Conservation (phyloP, 345 rosid species). For the thale cress (Arabidopsis thaliana) region TAIR10.1 NC_003076.8:8638001-8638500, state of each 20-base stretch:
- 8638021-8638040: constrained; percentile 93
- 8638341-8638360: constrained; percentile 17
- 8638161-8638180: constrained; percentile 15
- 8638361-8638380: constrained; percentile 16
- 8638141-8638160: constrained; percentile 24
- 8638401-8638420: constrained; percentile 99
- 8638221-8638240: constrained; percentile 8
- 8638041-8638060: constrained; percentile 65
- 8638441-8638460: constrained; percentile 98
- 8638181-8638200: constrained; percentile 19
- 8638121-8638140: constrained; percentile 15
- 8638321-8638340: constrained; percentile 5
- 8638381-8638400: constrained; percentile 76
- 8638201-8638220: background rate
- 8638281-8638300: background rate
- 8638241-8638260: constrained; percentile 16
- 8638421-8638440: constrained; percentile 98
- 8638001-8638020: constrained; percentile 99
- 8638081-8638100: constrained; percentile 21
- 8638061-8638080: constrained; percentile 14
- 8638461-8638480: constrained; percentile 89
- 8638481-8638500: constrained; percentile 99
- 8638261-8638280: constrained; percentile 11
- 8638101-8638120: constrained; percentile 10
- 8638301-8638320: constrained; percentile 1